A percentile compares a stretch with the other conserved stretches of the same genome.
Conservation (phyloP, 768 basidiomycete genomes). For the Kwoniella botswanensis region DNA sequence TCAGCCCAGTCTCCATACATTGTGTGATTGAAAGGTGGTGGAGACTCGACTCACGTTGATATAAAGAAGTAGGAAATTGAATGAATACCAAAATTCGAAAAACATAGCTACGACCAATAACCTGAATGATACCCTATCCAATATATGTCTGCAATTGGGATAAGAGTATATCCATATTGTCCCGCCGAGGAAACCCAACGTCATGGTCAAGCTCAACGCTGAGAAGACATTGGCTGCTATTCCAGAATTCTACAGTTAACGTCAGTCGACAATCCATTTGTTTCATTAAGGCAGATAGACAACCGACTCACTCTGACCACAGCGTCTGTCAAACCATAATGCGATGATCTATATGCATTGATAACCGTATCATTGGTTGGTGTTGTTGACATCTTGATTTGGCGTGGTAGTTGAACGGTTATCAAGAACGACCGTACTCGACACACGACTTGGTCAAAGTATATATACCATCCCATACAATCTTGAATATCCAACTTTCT, state of each 20-base stretch:
- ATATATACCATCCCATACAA: too few relatives aligned
- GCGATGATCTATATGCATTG: neutral
- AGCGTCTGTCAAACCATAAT: neutral
- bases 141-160: constrained; percentile 5
- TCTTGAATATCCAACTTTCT: too few relatives aligned
- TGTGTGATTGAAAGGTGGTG: neutral
- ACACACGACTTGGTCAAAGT: too few relatives aligned
- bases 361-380: neutral
- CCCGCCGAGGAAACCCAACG: neutral
- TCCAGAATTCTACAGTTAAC: neutral
- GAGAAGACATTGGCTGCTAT: constrained; percentile 11
- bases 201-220: neutral
- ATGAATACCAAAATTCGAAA: constrained; percentile 37
- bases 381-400: neutral
- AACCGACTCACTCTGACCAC: neutral
- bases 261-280: neutral
- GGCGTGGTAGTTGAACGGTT: too few relatives aligned
- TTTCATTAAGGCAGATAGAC: too few relatives aligned
- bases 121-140: constrained; percentile 40
- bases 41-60: constrained; percentile 15
- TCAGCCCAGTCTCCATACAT: neutral
- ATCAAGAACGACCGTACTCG: too few relatives aligned
- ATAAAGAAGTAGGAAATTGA: constrained; percentile 9
- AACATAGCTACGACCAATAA: constrained; percentile 35
- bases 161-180: constrained; percentile 23